Percentiles rank a stretch among this genome's conserved stretches.
Conservation (phyloP, 164 flowering plant species). For the Stephania japonica region DNA sequence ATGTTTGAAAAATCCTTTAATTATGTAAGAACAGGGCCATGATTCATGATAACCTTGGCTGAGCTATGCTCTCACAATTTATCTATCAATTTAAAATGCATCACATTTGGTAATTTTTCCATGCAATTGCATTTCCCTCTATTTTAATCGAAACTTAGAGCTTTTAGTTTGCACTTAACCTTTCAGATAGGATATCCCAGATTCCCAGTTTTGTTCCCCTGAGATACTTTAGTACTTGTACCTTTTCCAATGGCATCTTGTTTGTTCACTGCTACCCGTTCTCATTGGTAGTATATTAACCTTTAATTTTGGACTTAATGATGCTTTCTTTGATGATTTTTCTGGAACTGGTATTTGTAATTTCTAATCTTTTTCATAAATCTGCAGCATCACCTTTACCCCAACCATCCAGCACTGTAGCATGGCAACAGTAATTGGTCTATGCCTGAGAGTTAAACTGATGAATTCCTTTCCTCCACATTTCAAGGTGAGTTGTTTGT, state of each 20-base stretch:
- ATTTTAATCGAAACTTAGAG: too few species aligned
- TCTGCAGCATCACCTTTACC: conserved; percentile 62
- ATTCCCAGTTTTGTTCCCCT: too few species aligned
- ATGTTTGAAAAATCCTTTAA: background rate
- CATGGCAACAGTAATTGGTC: conserved; percentile 78
- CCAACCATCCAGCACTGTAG: conserved; percentile 80
- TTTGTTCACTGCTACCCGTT: background rate
- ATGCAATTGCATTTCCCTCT: background rate
- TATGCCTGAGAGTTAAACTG: conserved; percentile 65
- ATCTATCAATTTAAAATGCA: background rate
- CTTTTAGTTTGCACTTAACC: too few species aligned
- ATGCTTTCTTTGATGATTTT: background rate
- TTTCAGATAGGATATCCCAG: too few species aligned
- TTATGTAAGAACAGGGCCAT: too few species aligned
- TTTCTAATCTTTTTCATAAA: conserved; percentile 2
- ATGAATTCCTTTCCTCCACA: conserved; percentile 62
- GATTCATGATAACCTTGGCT: background rate
- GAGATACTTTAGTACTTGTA: background rate
- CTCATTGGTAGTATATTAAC: background rate
- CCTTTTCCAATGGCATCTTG: too few species aligned
- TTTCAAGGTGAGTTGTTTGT: conserved; percentile 46
- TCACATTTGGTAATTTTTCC: background rate
- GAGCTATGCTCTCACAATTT: background rate
- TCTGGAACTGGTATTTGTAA: background rate
- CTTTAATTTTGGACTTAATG: background rate